Evolutionary conservation across 805 yeast species (phyloP).

Genomic region (Hanseniaspora vineae): DNA sequence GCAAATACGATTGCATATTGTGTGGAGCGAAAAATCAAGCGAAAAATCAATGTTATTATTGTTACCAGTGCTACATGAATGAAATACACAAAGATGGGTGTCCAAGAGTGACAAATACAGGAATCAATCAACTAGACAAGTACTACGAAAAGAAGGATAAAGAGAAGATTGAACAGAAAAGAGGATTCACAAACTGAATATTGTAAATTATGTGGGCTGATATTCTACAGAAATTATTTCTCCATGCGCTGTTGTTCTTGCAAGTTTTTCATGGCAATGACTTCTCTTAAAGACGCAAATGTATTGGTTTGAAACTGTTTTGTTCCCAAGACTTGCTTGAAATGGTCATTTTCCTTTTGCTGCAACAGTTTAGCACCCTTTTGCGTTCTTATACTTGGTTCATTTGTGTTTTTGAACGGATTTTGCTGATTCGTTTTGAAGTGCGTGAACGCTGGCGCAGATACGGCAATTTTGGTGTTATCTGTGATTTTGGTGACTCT

Average conservation of each 20-base stretch:
- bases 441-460: constrained; percentile 4
- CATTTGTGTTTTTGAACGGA: constrained; percentile 16
- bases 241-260: neutral
- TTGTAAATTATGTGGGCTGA: too few relatives aligned
- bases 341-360: constrained; percentile 42
- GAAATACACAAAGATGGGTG: constrained; percentile 89
- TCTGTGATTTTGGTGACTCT: constrained; percentile 1
- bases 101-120: constrained; percentile 71
- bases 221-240: too few relatives aligned
- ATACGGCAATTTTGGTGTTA: constrained; percentile 1
- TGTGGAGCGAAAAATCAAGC: constrained; percentile 49
- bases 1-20: constrained; percentile 55
- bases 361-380: constrained; percentile 43
- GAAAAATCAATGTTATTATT: constrained; percentile 62
- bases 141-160: constrained; percentile 24
- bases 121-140: constrained; percentile 58
- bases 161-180: constrained; percentile 32
- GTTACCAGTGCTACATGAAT: constrained; percentile 67
- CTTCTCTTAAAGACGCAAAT: constrained; percentile 49
- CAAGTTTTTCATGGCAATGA: constrained; percentile 28
- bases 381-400: constrained; percentile 44
- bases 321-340: constrained; percentile 38
- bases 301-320: constrained; percentile 44
- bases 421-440: too few relatives aligned
- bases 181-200: constrained; percentile 4